Evolutionary conservation across 2,329 filamentous ascomycete species (phyloP), one percentile per base, ranked within the genome.

Genomic region (Aspergillus sergii): DNA sequence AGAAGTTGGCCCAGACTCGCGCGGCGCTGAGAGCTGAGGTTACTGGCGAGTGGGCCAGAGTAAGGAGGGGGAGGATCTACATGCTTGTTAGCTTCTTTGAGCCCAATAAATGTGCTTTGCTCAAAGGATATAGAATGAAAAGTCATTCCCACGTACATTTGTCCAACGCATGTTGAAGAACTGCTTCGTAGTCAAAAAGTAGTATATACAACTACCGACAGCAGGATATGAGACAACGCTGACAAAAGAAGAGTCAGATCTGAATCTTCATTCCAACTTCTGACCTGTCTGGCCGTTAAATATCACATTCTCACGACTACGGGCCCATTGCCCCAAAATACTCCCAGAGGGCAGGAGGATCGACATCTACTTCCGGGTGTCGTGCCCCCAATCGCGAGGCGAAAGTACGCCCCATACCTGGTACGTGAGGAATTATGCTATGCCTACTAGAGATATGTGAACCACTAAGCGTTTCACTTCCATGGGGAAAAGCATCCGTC

Each of bases 61-160:
- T 64, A 21, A 65, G 54, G 48, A 73, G 60, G 43, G 64, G 54
- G 57, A 68, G 58, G 62, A 68, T 57, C 67, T 71, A 68, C 54
- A 14, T n/a, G 5, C 28, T 63, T 54, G 30, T 43, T 63, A 16
- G 14, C 10, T 43, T 56, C 4, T 88, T 86, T 68, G 39, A 86
- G 91, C 19, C 16, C 2, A n/a, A 6, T 12, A 23, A 23, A 2
- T 55, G 88, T 84, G 32, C 5, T 16, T 36, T 16, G 34, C 14
- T 36, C 14, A 36, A 14, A 12, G 36, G 21, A 43, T 5, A 14
- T 21, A 32, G n/a, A 19, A 43, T 14, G 11, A 36, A 21, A 30
- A 14, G 26, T 55, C 23, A 12, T 19, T 41, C 28, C 19, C 10
- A 26, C 57, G 41, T 58, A 68, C 62, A 10, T 30, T 64, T 59